A percentile compares a stretch with the other conserved stretches of the same genome.
These are phyloP conservation scores for Trametes elegans DNA, from an alignment of 768 basidiomycete species.

Conservation along the genomic window DNA sequence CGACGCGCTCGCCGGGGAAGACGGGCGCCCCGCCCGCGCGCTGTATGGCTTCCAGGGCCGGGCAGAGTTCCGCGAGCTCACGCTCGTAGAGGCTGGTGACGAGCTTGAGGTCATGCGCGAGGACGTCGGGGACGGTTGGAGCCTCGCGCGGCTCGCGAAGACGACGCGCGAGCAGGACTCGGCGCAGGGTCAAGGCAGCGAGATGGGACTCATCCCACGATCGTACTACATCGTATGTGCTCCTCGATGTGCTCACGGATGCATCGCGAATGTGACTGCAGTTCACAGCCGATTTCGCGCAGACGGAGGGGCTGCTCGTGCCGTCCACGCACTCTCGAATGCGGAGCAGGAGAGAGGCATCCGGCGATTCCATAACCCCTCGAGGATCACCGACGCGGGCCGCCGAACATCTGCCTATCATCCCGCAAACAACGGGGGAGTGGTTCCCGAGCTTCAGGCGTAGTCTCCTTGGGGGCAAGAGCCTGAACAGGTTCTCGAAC, in stretches of 20 bases:
- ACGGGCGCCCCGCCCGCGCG: constrained; percentile 57
- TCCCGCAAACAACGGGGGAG: constrained; percentile 71
- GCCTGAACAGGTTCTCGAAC: constrained; percentile 79
- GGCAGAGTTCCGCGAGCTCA: constrained; percentile 68
- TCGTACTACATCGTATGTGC: constrained; percentile 68
- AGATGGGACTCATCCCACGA: constrained; percentile 66
- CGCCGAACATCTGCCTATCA: constrained; percentile 38
- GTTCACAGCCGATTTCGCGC: constrained; percentile 66
- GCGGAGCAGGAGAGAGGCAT: constrained; percentile 35
- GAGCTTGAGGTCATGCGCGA: constrained; percentile 69
- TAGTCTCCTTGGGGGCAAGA: constrained; percentile 73
- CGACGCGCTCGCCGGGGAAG: constrained; percentile 24
- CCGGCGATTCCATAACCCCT: constrained; percentile 50
- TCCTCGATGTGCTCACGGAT: background rate
- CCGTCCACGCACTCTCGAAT: constrained; percentile 27
- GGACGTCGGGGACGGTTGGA: constrained; percentile 78
- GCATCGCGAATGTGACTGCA: constrained; percentile 27
- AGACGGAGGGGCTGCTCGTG: constrained; percentile 44
- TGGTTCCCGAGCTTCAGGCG: constrained; percentile 74
- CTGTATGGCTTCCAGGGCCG: constrained; percentile 76
- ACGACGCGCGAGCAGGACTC: background rate
- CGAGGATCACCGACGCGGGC: constrained; percentile 34
- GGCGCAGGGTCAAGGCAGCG: constrained; percentile 44
- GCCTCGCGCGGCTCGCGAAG: constrained; percentile 51
- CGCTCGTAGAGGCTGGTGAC: constrained; percentile 62